Base-by-base conservation (phyloP, 306 rosid species). In the Castanea mollissima region DNA sequence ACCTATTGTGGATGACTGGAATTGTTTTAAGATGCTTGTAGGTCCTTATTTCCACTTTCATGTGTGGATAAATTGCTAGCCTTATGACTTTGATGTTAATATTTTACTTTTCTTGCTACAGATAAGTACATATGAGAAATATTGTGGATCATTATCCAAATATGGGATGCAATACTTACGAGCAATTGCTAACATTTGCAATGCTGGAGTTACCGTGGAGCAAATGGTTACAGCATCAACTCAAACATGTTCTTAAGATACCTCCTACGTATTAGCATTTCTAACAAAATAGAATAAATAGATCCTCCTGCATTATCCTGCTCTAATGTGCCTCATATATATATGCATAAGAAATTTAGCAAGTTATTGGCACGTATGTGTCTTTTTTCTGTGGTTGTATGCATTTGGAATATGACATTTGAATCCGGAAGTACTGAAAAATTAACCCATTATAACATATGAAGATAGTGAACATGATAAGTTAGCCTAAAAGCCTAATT, bases 111-210 rank as follows among this genome's bases (percentile, higher is more conserved):
- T 18, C 16, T 16, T 16, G 1, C 4, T 41, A 46, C 73, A 85
- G 89, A 60, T 80, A 58, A 77, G 38, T 29, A 84, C 75, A 1
- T 88, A 81, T 35, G 83, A 86, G 85, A 79, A 71, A 0, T 73
- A 75, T 21, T 88, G 90, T 55, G 88, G 83, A 69, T 55, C 56
- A n/a, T 21, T 88, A 18, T 76, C 88, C 3, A 67, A 44, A 1
- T 84, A 88, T 60, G 92, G 92, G 49, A 84, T 15, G 85, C 82
- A 82, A 63, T 76, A 86, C 83, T 64, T 74, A 1, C 46, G 85
- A 73, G 87, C 86, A 46, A 52, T 89, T 12, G 92, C 92, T 41
- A 86, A 89, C 77, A 78, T 82, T 73, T 86, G 92, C 87, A 78
- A 89, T 69, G 78, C 72, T 52, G 86, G 89, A 55, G 58, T 86